Base-by-base conservation (phyloP, 371 early-diverging fungal genomes). In the Rhizopus sp. region DNA sequence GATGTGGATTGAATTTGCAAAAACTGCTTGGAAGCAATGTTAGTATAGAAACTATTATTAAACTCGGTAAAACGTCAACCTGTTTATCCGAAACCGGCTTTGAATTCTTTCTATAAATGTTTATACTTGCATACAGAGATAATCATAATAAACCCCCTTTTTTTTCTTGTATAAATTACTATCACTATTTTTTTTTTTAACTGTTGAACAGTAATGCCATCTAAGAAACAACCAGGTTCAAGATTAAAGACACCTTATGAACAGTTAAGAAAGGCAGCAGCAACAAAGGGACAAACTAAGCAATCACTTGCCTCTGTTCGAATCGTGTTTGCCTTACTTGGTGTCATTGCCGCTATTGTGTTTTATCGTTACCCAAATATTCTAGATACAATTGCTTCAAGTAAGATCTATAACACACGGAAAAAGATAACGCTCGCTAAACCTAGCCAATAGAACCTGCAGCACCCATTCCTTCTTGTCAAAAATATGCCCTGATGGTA, bases 401-500 rank as follows among this genome's bases (percentile, higher is more conserved):
- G 46, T 23, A 46, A 46, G 15, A n/a, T 23, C 23, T 23, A 23
- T 23, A 23, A 23, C 23, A 23, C 23, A 23, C 23, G 23, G 23
- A 23, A 23, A 23, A 23, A 23, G 23, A 23, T 23, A 23, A 23
- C 23, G 23, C 23, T 23, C 23, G 23, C 23, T 23, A 23, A 23
- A 23, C 23, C 5, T 41, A 3, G 10, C 13, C n/a, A 6, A 41
- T 41, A 41, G 41, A 41, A 41, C 2, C 41, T 5, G 15, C n/a
- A 23, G 23, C 23, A 2, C 23, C 23, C 2, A 37, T 37, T 37
- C 7, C 38, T 35, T 41, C 60, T 1, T 75, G 75, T 55, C 50
- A 64, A 30, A 68, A 84, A 53, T 85, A 86, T 68, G 84, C 82
- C 5, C 63, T 88, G 37, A 94, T 98, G 89, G 67, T 98, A 29